Evolutionary conservation across 371 early-diverging fungal species (phyloP), one percentile per base, ranked within the genome.

Genomic region (Lichtheimia ornata): DNA sequence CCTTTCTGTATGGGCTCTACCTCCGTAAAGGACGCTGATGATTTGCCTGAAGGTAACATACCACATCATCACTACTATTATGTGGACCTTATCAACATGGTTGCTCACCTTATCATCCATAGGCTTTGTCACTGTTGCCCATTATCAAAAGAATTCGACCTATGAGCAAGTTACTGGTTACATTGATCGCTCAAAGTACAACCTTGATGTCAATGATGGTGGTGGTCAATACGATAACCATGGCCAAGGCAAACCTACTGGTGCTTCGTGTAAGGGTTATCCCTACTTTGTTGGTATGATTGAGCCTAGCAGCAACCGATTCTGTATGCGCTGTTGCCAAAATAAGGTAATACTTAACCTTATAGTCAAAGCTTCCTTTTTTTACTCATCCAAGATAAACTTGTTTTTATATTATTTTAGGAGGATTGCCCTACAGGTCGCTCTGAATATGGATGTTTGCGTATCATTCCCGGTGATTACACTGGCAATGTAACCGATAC

Each of bases 131-230:
- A 82, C 75, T 27, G 68, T 74, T 1, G 71, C 76, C 17, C 83
- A 83, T 62, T 85, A 66, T 56, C 70, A 70, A 22, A 69, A 76
- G 15, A 67, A 73, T n/a, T 58, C 41, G 7, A 47, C n/a, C 5
- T 85, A 84, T 64, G 70, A 73, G 28, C 86, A 85, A 67, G 64
- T 85, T 15, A 80, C 86, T 53, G 85, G 85, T 14, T 83, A 76
- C 57, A 70, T 85, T 64, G 77, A 85, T 41, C 75, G 77, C 44
- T 60, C 69, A 24, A 72, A 76, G 50, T 85, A 85, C 64, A 51
- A 49, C 4, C 66, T 85, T 47, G 20, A 47, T 20, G 11, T 20
- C 43, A 42, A 24, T 58, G 83, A 83, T 55, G 74, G 71, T 49
- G 83, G 84, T 49, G 82, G 77, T 53, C 81, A 81, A 64, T 81